A percentile compares a stretch with the other conserved stretches of the same genome.
These are phyloP conservation scores for Globisporangium barbulae DNA, from an alignment of 352 stramenopile genomes.

Conservation along the genomic window DNA sequence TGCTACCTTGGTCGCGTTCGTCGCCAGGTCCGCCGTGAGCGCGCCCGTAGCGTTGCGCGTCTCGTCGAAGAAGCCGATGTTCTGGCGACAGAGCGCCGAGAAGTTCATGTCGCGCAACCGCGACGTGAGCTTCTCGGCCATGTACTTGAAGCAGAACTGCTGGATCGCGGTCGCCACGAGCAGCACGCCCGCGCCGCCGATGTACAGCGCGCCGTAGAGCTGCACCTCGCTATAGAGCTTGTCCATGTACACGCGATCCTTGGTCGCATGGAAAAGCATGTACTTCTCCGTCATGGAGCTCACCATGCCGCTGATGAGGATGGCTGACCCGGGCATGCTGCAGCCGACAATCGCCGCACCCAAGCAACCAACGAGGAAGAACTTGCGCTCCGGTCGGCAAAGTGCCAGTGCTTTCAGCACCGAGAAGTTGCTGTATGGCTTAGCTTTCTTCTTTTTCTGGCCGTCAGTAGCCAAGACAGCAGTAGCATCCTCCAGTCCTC, in stretches of 20 bases:
- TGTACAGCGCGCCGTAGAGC: slow-evolving; percentile 30
- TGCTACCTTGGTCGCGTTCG: slow-evolving; percentile 45
- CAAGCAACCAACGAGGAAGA: slow-evolving; percentile 30
- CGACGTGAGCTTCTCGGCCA: slow-evolving; percentile 49
- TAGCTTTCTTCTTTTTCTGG: neutral
- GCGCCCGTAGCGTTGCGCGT: slow-evolving; percentile 42
- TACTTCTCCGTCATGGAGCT: slow-evolving; percentile 35
- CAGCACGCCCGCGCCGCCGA: slow-evolving; percentile 27
- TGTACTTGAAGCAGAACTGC: slow-evolving; percentile 42
- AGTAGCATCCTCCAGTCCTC: neutral
- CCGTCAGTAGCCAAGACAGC: neutral
- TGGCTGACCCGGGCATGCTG: slow-evolving; percentile 25
- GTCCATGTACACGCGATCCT: slow-evolving; percentile 21
- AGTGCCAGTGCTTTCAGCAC: slow-evolving; percentile 29
- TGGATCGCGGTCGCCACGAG: slow-evolving; percentile 30
- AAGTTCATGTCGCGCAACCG: slow-evolving; percentile 48
- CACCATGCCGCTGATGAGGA: slow-evolving; percentile 35
- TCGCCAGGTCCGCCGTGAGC: slow-evolving; percentile 50
- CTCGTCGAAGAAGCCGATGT: slow-evolving; percentile 71
- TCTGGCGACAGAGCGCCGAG: slow-evolving; percentile 37
- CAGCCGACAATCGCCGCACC: slow-evolving; percentile 33
- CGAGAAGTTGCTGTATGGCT: slow-evolving; percentile 19
- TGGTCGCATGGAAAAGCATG: slow-evolving; percentile 20
- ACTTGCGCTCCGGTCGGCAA: slow-evolving; percentile 31
- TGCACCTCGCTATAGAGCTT: slow-evolving; percentile 23